A percentile compares a stretch with the other conserved stretches of the same genome.
Conservation (phyloP, 164 flowering plant species). For the Tetracentron sinense region DNA sequence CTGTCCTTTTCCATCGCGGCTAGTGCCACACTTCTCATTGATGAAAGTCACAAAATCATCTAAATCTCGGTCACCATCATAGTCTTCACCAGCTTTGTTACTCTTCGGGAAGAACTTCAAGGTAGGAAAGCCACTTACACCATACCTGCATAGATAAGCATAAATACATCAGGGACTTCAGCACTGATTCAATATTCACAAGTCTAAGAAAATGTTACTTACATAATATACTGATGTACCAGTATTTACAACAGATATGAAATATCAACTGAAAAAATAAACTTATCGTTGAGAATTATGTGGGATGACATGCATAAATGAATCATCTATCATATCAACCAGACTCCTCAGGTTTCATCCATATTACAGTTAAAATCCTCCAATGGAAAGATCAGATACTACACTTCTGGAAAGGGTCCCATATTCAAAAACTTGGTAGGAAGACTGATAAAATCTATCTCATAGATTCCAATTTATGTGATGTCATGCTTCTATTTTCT, state of each 20-base stretch:
- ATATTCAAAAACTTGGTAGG: too few species aligned
- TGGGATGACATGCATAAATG: too few species aligned
- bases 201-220: background rate
- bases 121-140: conserved; percentile 88
- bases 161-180: background rate
- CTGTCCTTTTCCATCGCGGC: conserved; percentile 86
- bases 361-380: background rate
- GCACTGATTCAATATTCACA: background rate
- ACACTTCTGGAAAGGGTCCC: too few species aligned
- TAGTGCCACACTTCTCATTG: conserved; percentile 83
- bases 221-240: background rate
- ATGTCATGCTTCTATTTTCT: too few species aligned
- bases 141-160: conserved; percentile 57
- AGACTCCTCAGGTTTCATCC: background rate
- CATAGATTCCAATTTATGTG: too few species aligned
- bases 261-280: background rate
- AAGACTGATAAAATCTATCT: too few species aligned
- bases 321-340: too few species aligned
- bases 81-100: conserved; percentile 95
- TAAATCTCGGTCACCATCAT: conserved; percentile 83
- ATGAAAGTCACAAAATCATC: conserved; percentile 83
- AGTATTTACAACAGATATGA: too few species aligned
- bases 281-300: too few species aligned
- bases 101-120: conserved; percentile 89
- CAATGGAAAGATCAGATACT: too few species aligned